Base-by-base conservation (phyloP, 176 grass and related monocot species). In the Eleusine indica region DNA sequence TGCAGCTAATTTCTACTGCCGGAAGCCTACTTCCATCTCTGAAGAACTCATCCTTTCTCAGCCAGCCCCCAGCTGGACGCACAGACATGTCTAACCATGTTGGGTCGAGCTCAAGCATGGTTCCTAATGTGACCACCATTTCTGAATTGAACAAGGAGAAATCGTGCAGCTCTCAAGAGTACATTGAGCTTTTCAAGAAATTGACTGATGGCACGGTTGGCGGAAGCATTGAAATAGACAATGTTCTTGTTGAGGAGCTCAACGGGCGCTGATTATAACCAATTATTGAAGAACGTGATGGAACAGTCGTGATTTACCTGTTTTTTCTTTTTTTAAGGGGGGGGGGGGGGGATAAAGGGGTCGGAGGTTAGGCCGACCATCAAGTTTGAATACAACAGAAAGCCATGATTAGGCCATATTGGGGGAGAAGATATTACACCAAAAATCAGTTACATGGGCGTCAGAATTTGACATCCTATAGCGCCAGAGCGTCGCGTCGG, bases 1-100 rank as follows among this genome's bases (percentile, higher is more conserved):
- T 94, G 69, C 91, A 94, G 73, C 65, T 97, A 19, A 94, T 97
- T 75, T 97, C 94, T 8, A 82, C 91, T 4, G 89, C 89, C 2
- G 94, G 89, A 30, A 86, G 84, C 75, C 84, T 94, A 71, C 91
- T 97, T 54, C 89, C 89, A 0, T 88, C 85, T 37, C 82, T 91
- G 71, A 84, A 87, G 80, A 88, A 82, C 77, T 77, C 87, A 0
- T 51, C 81, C 5, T 65, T 87, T 53, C 62, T 80, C 13, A 89
- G 79, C 70, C 80, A 80, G 4, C 57, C 80, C 14, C 29, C 84
- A 70, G 77, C 75, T 76, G 66, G 35, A 11, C 79, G 83, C 19
- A 51, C 48, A 13, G 77, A 28, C 51, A 75, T 58, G 22, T 25
- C n/a, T 72, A 75, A 78, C 42, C 49, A 82, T 38, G 74, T 70